These are phyloP conservation scores for Chondrus crispus DNA, from an alignment of 23 red algal genomes.

Conservation along the genomic window DNA sequence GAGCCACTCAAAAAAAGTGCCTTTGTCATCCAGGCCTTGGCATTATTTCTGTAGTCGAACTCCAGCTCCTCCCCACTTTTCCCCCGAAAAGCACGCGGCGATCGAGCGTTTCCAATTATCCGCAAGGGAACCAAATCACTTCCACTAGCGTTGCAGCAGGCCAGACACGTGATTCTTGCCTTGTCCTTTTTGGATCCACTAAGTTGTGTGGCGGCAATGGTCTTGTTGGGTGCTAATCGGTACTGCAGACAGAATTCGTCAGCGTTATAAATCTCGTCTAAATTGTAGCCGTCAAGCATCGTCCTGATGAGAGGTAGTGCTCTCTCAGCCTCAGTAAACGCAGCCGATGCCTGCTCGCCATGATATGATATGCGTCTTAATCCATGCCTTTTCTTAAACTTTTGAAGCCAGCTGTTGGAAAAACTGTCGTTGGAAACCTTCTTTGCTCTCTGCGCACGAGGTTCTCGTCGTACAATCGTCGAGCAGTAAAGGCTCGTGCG, in stretches of 20 bases:
- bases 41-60: conserved; percentile 21
- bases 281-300: too few species aligned
- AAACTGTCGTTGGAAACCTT: too few species aligned
- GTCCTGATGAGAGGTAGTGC: too few species aligned
- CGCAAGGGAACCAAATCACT: not conserved
- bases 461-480: too few species aligned
- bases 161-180: not conserved
- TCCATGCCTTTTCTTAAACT: conserved; percentile 30
- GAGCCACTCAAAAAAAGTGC: conserved; percentile 37
- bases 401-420: conserved; percentile 42
- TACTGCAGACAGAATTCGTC: conserved; percentile 39
- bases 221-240: not conserved
- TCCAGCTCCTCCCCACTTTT: not conserved
- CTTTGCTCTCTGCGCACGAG: too few species aligned
- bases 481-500: too few species aligned
- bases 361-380: not conserved
- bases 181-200: conserved; percentile 2
- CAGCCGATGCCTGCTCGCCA: not conserved
- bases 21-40: conserved; percentile 24
- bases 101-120: conserved; percentile 6
- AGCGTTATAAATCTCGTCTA: conserved; percentile 14
- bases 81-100: not conserved
- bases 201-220: not conserved
- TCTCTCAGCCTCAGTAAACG: too few species aligned
- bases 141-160: conserved; percentile 24